Percentiles rank a stretch among this genome's conserved stretches.
phyloP scores from a whole-genome alignment of 2,329 filamentous ascomycete species.

The Neopestalotiopsis sp. region DNA sequence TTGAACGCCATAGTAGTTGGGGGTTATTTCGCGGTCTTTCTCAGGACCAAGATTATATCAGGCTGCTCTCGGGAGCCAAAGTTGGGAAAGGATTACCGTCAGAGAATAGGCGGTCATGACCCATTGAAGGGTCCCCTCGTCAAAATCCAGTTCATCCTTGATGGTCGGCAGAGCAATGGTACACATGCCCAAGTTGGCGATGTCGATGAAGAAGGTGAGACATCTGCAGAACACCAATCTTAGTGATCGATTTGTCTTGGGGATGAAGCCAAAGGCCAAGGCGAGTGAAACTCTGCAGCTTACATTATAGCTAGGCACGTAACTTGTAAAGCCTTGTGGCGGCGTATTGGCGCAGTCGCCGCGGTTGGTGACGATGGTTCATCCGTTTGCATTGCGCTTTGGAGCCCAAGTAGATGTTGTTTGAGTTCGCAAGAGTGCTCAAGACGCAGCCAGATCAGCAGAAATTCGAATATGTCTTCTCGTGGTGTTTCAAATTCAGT shows the following conservation, averaged over 20 bases:
- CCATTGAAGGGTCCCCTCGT: conserved; percentile 3
- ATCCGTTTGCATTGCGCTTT: background rate
- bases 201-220: background rate
- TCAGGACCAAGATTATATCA: no score
- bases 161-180: conserved; percentile 7
- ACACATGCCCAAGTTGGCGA: background rate
- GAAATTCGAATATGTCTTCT: no score
- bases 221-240: background rate
- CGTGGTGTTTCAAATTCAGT: no score
- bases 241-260: background rate
- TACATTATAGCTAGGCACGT: background rate
- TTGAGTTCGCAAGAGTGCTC: background rate
- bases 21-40: no score
- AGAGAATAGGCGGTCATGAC: conserved; percentile 1
- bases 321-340: background rate
- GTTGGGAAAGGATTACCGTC: background rate
- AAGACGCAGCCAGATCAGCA: background rate
- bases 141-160: conserved; percentile 1
- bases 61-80: background rate
- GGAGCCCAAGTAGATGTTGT: background rate
- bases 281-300: background rate
- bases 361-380: background rate
- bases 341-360: background rate
- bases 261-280: background rate
- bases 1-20: no score